These are phyloP conservation scores for Pythium diclinum DNA, from an alignment of 352 stramenopile species.

Conservation along the genomic window DNA sequence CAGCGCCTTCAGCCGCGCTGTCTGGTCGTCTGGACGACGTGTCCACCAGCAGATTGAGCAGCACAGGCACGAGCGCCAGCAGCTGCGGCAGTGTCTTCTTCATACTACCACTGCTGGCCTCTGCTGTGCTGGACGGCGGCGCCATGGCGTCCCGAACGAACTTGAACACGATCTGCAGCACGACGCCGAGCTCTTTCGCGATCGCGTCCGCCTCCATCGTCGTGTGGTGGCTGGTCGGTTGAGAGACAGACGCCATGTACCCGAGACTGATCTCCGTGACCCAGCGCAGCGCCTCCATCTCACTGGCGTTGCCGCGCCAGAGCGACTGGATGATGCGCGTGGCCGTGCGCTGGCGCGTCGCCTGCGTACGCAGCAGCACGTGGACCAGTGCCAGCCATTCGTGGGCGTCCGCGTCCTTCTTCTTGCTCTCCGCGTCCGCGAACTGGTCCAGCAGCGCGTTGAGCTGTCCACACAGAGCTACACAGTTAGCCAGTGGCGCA, in stretches of 20 bases:
- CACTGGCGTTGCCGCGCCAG: constrained; percentile 48
- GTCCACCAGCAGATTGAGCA: constrained; percentile 48
- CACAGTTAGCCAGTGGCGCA: not conserved
- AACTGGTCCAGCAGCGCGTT: constrained; percentile 60
- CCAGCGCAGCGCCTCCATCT: constrained; percentile 73
- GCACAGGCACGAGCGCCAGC: constrained; percentile 54
- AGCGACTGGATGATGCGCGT: constrained; percentile 54
- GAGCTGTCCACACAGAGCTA: constrained; percentile 33
- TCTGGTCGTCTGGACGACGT: not conserved
- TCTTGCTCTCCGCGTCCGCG: constrained; percentile 35
- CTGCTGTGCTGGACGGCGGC: constrained; percentile 13
- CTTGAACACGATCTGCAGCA: constrained; percentile 57
- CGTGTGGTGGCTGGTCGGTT: not conserved
- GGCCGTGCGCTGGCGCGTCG: constrained; percentile 48
- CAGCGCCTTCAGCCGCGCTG: not conserved
- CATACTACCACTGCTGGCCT: not conserved
- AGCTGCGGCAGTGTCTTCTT: constrained; percentile 55
- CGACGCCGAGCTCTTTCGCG: constrained; percentile 41
- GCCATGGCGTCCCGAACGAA: constrained; percentile 50
- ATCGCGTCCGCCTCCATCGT: constrained; percentile 16
- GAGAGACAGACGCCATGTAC: constrained; percentile 51
- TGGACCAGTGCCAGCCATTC: constrained; percentile 67
- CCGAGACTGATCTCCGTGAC: constrained; percentile 70
- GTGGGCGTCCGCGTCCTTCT: constrained; percentile 32
- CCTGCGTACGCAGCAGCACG: constrained; percentile 52